These are phyloP conservation scores for Verticillium nonalfalfae DNA, from an alignment of 2,329 filamentous ascomycete genomes.

Conservation along the genomic window DNA sequence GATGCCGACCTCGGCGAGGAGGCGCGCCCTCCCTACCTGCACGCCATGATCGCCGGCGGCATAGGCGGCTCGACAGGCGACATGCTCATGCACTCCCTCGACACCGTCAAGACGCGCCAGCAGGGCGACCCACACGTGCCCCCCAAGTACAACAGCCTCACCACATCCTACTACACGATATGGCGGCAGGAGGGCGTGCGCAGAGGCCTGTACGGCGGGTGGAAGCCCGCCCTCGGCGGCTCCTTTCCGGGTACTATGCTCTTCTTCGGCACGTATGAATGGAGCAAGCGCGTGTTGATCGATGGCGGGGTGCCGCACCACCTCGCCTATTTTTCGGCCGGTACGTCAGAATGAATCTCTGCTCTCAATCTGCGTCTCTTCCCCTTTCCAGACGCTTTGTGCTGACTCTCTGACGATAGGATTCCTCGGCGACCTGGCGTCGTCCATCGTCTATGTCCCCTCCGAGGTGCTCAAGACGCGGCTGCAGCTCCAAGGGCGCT, in stretches of 20 bases:
- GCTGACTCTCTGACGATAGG: constrained; percentile 39
- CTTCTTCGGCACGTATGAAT: constrained; percentile 97
- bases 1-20: constrained; percentile 32
- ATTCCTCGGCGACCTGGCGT: constrained; percentile 88
- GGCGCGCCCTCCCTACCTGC: constrained; percentile 35
- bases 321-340: constrained; percentile 78
- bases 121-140: constrained; percentile 93
- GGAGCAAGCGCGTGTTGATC: constrained; percentile 83
- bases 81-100: constrained; percentile 97
- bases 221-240: constrained; percentile 81
- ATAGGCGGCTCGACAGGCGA: constrained; percentile 90
- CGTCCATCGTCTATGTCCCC: constrained; percentile 89
- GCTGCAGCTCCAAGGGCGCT: constrained; percentile 86
- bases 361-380: too few species aligned
- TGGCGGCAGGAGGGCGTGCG: constrained; percentile 84
- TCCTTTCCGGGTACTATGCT: constrained; percentile 91
- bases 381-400: neutral
- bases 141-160: constrained; percentile 86
- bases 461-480: constrained; percentile 98
- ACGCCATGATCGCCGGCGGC: constrained; percentile 88
- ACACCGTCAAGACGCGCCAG: constrained; percentile 97
- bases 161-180: constrained; percentile 87
- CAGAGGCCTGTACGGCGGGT: constrained; percentile 87
- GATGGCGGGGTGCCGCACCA: constrained; percentile 78
- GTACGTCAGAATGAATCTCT: constrained; percentile 34